These are phyloP conservation scores for Trametes sp. DNA, from an alignment of 1,284 basidiomycete species.

Conservation along the genomic window DNA sequence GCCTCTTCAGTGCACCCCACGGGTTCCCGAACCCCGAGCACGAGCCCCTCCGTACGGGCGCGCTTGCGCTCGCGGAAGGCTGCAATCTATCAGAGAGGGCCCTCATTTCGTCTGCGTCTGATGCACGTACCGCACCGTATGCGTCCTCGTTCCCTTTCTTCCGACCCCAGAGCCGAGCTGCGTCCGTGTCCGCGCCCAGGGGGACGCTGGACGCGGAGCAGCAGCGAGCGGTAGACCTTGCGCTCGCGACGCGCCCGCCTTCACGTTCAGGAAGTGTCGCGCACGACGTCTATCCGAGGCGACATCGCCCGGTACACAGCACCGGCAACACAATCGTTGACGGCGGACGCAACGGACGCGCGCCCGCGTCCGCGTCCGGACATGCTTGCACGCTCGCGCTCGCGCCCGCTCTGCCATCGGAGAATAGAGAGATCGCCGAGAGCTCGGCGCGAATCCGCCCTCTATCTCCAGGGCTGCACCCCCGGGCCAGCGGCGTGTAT, in stretches of 20 bases:
- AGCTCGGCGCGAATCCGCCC: neutral
- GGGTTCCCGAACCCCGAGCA: too few species aligned
- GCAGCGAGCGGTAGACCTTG: neutral
- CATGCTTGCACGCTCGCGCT: neutral
- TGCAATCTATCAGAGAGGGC: conserved; percentile 18
- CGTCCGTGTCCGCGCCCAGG: neutral
- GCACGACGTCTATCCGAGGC: too few species aligned
- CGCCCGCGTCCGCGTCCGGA: too few species aligned
- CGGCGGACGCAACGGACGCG: conserved; percentile 1
- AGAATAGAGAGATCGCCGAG: conserved; percentile 34
- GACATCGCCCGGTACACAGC: conserved; percentile 4
- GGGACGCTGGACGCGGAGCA: neutral
- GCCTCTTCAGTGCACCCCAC: neutral
- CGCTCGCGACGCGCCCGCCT: neutral
- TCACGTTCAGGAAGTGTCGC: too few species aligned
- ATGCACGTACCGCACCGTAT: too few species aligned
- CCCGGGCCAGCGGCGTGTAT: too few species aligned
- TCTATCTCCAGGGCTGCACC: neutral
- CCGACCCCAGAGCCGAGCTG: conserved; percentile 17
- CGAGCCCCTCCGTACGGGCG: neutral
- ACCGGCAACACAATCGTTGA: neutral
- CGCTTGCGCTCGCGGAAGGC: neutral
- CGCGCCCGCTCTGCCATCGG: conserved; percentile 13
- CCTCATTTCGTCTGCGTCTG: conserved; percentile 6
- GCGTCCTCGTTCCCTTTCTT: too few species aligned